phyloP scores from a whole-genome alignment of 768 basidiomycete species.

The Leccinum incarnatum region DNA sequence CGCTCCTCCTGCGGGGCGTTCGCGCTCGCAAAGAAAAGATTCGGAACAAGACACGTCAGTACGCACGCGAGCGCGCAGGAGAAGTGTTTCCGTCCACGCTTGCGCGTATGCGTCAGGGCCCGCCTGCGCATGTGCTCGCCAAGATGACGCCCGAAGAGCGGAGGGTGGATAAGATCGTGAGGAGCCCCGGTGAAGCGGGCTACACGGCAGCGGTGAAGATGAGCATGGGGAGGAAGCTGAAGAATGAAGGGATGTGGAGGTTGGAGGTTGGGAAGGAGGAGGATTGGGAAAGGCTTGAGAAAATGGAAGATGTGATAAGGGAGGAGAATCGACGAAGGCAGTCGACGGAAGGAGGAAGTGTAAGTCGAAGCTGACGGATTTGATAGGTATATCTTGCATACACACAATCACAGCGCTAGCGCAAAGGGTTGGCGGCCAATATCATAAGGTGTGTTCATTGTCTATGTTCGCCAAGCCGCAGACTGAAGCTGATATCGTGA shows the following conservation, averaged over 20 bases:
- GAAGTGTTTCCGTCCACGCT: slow-evolving; percentile 52
- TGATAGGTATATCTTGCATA: slow-evolving; percentile 6
- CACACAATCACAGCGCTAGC: background rate
- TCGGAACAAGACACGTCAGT: slow-evolving; percentile 62
- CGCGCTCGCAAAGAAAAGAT: slow-evolving; percentile 60
- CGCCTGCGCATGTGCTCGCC: slow-evolving; percentile 59
- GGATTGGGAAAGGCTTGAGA: slow-evolving; percentile 26
- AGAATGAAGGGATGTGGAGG: slow-evolving; percentile 33
- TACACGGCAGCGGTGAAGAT: slow-evolving; percentile 68
- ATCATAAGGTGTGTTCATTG: too few species aligned
- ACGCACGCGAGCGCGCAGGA: slow-evolving; percentile 59
- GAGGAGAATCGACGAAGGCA: slow-evolving; percentile 30
- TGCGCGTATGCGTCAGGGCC: slow-evolving; percentile 48
- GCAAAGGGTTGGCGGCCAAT: too few species aligned
- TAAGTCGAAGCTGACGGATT: background rate
- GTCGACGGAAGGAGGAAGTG: background rate
- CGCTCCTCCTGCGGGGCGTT: slow-evolving; percentile 47
- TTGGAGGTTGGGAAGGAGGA: slow-evolving; percentile 32
- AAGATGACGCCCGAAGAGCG: slow-evolving; percentile 50
- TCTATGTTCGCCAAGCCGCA: too few species aligned
- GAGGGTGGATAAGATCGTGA: slow-evolving; percentile 47
- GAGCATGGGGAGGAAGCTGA: slow-evolving; percentile 49
- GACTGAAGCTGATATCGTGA: too few species aligned
- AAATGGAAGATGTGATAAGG: slow-evolving; percentile 25
- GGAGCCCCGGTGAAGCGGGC: slow-evolving; percentile 61